These are phyloP conservation scores for Picea sitchensis DNA, from an alignment of 75 land plant genomes.

Conservation along the genomic window DNA sequence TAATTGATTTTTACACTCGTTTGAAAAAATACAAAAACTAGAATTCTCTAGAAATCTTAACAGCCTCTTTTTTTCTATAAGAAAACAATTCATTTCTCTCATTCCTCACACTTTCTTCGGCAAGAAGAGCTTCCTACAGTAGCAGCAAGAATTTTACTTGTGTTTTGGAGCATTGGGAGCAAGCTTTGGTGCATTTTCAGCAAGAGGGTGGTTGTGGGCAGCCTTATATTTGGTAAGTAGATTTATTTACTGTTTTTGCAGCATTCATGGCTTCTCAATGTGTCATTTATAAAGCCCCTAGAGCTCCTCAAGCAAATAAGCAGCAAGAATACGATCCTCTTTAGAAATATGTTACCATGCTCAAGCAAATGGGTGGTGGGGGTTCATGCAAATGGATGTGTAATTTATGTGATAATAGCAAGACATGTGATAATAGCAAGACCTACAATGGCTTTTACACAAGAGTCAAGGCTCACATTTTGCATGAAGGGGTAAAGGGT, in stretches of 20 bases:
- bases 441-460: not conserved
- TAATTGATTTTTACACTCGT: too few species aligned
- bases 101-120: not conserved
- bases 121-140: not conserved
- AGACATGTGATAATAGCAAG: not conserved
- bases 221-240: not conserved
- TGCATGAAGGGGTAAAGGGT: not conserved
- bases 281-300: not conserved
- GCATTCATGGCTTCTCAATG: not conserved
- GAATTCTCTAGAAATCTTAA: too few species aligned
- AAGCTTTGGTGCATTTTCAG: not conserved
- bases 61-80: too few species aligned
- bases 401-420: too few species aligned
- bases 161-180: not conserved
- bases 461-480: not conserved
- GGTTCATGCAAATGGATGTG: too few species aligned
- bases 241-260: not conserved
- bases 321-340: not conserved
- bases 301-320: not conserved
- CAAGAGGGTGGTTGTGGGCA: not conserved
- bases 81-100: not conserved
- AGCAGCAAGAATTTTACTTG: not conserved
- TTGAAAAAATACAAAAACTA: too few species aligned
- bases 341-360: not conserved
- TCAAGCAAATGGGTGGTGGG: too few species aligned